Evolutionary conservation across 257 asterid species (phyloP).

Genomic region (Euphrasia confusa): DNA sequence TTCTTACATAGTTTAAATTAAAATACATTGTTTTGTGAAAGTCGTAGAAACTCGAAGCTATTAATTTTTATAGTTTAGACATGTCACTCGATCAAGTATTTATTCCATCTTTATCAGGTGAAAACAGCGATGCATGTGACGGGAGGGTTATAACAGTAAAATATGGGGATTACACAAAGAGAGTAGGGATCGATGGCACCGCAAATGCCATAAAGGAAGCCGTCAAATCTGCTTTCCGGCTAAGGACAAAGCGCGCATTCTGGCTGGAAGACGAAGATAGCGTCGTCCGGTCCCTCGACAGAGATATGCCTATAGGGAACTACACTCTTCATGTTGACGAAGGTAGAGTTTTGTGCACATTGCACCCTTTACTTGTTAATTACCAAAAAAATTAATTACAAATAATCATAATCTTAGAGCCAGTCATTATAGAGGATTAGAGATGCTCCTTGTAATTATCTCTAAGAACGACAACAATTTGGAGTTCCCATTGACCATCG

Average conservation of each 20-base stretch:
- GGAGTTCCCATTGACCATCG: too few species aligned
- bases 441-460: too few species aligned
- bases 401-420: too few species aligned
- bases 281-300: constrained; percentile 57
- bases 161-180: constrained; percentile 51
- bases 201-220: constrained; percentile 67
- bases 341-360: constrained; percentile 34
- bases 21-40: neutral
- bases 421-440: too few species aligned
- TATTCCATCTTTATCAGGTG: constrained; percentile 35
- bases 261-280: constrained; percentile 75
- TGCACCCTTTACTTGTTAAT: too few species aligned
- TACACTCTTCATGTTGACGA: constrained; percentile 73
- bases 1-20: too few species aligned
- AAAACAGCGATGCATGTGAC: constrained; percentile 40
- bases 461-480: too few species aligned
- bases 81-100: too few species aligned
- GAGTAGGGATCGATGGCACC: constrained; percentile 63
- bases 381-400: too few species aligned
- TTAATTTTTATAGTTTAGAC: constrained; percentile 1
- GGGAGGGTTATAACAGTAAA: constrained; percentile 70
- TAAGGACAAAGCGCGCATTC: constrained; percentile 64
- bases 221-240: constrained; percentile 58
- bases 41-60: neutral
- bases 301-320: constrained; percentile 72